A percentile compares a stretch with the other conserved stretches of the same genome.
Conservation (phyloP, 306 rosid genomes). For the Pyrus communis region DNA sequence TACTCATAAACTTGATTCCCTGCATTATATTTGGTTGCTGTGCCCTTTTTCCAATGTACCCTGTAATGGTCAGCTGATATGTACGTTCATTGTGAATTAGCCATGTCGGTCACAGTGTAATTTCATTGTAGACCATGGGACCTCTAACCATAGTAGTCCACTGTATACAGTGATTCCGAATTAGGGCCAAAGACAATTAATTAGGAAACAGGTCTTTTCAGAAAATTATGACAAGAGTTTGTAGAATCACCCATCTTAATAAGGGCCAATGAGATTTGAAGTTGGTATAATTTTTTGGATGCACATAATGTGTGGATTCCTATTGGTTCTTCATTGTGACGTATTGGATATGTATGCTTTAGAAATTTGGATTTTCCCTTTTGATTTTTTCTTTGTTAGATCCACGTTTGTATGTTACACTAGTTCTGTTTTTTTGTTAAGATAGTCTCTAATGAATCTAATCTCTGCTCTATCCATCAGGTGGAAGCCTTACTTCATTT, state of each 20-base stretch:
- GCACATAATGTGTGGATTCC: neutral
- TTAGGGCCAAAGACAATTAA: neutral
- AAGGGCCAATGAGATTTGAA: neutral
- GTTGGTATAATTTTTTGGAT: neutral
- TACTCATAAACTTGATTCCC: neutral
- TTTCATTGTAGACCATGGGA: neutral
- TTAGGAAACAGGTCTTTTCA: neutral
- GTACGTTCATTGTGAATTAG: neutral
- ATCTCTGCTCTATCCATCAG: conserved; percentile 34
- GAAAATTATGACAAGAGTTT: neutral
- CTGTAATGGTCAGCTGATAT: neutral
- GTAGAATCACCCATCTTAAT: neutral
- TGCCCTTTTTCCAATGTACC: neutral
- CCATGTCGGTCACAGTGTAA: neutral
- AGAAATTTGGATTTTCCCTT: neutral
- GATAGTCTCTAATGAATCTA: conserved; percentile 18
- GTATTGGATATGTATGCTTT: neutral
- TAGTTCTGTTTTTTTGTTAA: neutral
- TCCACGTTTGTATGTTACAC: neutral
- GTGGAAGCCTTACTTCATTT: conserved; percentile 54
- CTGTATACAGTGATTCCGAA: neutral
- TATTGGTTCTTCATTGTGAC: neutral
- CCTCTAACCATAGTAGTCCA: neutral
- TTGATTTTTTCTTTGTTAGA: neutral
- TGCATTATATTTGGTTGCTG: neutral